These are phyloP conservation scores for Starmerella cellae DNA, from an alignment of 805 yeast species.

Conservation along the genomic window DNA sequence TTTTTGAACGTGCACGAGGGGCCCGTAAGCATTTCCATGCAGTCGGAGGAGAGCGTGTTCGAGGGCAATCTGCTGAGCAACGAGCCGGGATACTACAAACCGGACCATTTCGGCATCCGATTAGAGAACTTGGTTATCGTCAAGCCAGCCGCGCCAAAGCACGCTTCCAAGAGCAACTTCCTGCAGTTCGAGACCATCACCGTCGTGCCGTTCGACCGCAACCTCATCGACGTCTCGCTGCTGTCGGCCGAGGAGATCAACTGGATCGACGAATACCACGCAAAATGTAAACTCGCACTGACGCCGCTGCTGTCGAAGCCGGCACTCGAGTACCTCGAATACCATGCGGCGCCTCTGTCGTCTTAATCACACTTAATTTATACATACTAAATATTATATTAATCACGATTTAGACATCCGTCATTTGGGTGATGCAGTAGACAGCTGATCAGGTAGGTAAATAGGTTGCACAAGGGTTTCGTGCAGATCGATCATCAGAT, in stretches of 20 bases:
- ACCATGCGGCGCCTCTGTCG: slow-evolving; percentile 9
- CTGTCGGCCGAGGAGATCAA: slow-evolving; percentile 47
- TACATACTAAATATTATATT: background rate
- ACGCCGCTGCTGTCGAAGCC: slow-evolving; percentile 39
- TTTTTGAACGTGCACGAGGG: slow-evolving; percentile 89
- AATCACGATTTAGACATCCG: too few relatives aligned
- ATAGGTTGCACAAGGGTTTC: too few relatives aligned
- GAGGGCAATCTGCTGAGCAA: slow-evolving; percentile 71
- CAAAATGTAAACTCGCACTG: slow-evolving; percentile 40
- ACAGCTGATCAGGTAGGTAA: too few relatives aligned
- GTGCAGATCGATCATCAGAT: too few relatives aligned
- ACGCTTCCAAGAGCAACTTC: slow-evolving; percentile 41
- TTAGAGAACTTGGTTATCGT: slow-evolving; percentile 73
- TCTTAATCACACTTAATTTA: too few relatives aligned
- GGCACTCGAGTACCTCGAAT: slow-evolving; percentile 51
- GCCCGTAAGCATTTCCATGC: slow-evolving; percentile 65
- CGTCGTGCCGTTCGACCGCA: slow-evolving; percentile 65
- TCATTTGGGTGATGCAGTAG: too few relatives aligned
- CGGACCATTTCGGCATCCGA: slow-evolving; percentile 80
- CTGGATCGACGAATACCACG: slow-evolving; percentile 61
- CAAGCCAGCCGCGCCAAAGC: slow-evolving; percentile 29
- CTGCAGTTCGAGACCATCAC: slow-evolving; percentile 75
- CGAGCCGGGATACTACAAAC: slow-evolving; percentile 91
- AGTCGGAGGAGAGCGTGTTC: slow-evolving; percentile 27
- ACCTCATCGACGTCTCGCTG: slow-evolving; percentile 49